phyloP scores from a whole-genome alignment of 1,284 basidiomycete genomes.

The Apiotrichum akiyoshidainum region DNA sequence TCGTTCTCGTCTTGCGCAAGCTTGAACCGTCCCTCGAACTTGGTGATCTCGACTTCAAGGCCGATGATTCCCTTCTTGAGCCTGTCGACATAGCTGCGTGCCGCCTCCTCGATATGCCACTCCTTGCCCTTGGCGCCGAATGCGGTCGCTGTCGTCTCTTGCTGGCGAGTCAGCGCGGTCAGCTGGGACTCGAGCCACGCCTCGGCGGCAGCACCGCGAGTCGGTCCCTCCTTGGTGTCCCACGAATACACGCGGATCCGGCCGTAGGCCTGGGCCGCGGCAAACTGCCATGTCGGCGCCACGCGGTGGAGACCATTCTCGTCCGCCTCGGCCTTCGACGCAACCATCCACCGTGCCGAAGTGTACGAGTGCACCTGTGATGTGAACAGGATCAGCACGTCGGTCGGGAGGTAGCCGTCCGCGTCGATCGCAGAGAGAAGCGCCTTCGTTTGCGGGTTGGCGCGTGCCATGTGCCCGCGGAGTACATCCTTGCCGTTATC shows the following conservation, averaged over 20 bases:
- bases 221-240: slow-evolving; percentile 7
- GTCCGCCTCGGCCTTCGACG: slow-evolving; percentile 37
- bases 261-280: slow-evolving; percentile 48
- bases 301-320: slow-evolving; percentile 25
- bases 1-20: slow-evolving; percentile 45
- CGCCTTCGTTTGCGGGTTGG: slow-evolving; percentile 46
- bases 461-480: slow-evolving; percentile 44
- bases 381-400: slow-evolving; percentile 43
- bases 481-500: slow-evolving; percentile 12
- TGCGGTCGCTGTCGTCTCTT: slow-evolving; percentile 17
- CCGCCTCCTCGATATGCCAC: slow-evolving; percentile 49
- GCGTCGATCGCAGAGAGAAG: slow-evolving; percentile 22
- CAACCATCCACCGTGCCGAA: slow-evolving; percentile 41
- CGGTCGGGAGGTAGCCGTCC: no score
- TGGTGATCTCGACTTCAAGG: slow-evolving; percentile 44
- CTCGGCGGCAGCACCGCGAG: slow-evolving; percentile 13
- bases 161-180: slow-evolving; percentile 29
- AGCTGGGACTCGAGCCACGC: slow-evolving; percentile 37
- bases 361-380: slow-evolving; percentile 41
- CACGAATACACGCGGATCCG: slow-evolving; percentile 23
- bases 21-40: slow-evolving; percentile 50
- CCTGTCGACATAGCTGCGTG: slow-evolving; percentile 39
- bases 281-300: slow-evolving; percentile 49
- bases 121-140: background rate
- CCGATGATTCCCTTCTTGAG: slow-evolving; percentile 50